Base-by-base conservation (phyloP, 805 yeast species). In the Yamadazyma akitaensis region DNA sequence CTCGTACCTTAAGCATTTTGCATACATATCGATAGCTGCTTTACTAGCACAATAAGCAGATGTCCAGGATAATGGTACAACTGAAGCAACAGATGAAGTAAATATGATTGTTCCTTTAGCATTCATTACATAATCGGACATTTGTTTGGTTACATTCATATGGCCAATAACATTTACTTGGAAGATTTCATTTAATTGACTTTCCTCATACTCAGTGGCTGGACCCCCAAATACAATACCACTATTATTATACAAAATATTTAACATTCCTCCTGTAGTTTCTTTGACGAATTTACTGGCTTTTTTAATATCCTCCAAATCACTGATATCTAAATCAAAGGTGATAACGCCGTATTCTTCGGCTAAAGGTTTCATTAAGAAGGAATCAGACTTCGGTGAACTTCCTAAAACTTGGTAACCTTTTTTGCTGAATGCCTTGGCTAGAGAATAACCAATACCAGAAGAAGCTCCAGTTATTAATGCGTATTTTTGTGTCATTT, bases 391-490 rank as follows among this genome's bases (percentile, higher is more conserved):
- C 14, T 58, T 53, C 21, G 70, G 62, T n/a, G 70, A 69, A 18
- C 68, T 55, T 6, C 71, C 74, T 45, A 59, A 64, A 7, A 70
- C 67, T 16, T 51, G 56, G 53, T 67, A 76, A 0, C 77, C 79
- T 39, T 68, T 63, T 17, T 58, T 49, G 18, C 73, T 76, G 26
- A 77, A 60, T 43, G 71, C 77, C 19, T 63, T 58, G 21, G 77
- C 67, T 11, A 70, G 57, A 6, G 71, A 67, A 47, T 57, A 72
- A 2, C 81, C 81, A 39, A 76, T 76, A 2, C 80, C 80, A 0
- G 79, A 73, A 0, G 78, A 72, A 1, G 76, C 79, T 4, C 80
- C 80, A 2, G 79, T 76, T 44, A 76, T 73, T 26, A 82, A 64
- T 0, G 81, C 86, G 37, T 52, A 52, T 34, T 52, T 52, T 30